These are phyloP conservation scores for Aspergillus campestris DNA, from an alignment of 495 filamentous ascomycete species.

Conservation along the genomic window DNA sequence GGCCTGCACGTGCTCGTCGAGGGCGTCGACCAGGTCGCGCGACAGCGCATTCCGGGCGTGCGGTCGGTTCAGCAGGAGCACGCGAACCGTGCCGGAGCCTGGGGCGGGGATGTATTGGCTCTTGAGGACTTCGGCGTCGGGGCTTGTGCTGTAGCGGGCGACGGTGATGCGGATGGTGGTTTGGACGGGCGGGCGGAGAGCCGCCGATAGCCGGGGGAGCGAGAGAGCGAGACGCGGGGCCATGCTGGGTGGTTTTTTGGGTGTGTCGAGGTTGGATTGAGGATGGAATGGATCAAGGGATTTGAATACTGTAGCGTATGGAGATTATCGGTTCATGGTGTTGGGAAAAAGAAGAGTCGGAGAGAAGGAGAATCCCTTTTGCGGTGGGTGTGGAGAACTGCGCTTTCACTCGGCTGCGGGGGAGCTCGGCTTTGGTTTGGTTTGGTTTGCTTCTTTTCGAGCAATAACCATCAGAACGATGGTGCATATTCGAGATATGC, in stretches of 20 bases:
- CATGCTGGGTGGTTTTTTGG: slow-evolving; percentile 15
- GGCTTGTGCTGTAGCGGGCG: slow-evolving; percentile 29
- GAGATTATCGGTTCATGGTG: too few species aligned
- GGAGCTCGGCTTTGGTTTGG: too few species aligned
- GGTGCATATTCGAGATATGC: too few species aligned
- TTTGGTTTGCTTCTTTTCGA: too few species aligned
- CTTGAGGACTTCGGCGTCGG: slow-evolving; percentile 51
- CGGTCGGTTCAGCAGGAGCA: slow-evolving; percentile 81
- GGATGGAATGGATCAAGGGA: not conserved
- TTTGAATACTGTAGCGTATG: not conserved
- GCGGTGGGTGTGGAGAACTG: too few species aligned
- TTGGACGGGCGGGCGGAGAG: slow-evolving; percentile 13
- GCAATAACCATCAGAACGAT: too few species aligned
- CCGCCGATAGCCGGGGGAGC: not conserved
- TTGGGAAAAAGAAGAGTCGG: too few species aligned
- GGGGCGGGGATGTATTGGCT: slow-evolving; percentile 68
- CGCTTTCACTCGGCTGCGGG: too few species aligned
- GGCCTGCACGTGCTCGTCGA: slow-evolving; percentile 59
- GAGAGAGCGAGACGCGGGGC: slow-evolving; percentile 26
- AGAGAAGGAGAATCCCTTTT: too few species aligned
- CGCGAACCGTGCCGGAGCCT: slow-evolving; percentile 71
- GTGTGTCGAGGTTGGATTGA: slow-evolving; percentile 1
- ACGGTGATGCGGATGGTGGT: slow-evolving; percentile 21
- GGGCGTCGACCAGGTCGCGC: slow-evolving; percentile 56
- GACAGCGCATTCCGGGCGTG: slow-evolving; percentile 86